A percentile compares a stretch with the other conserved stretches of the same genome.
Conservation (phyloP, 176 grass and related monocot genomes). For the Leersia perrieri region DNA sequence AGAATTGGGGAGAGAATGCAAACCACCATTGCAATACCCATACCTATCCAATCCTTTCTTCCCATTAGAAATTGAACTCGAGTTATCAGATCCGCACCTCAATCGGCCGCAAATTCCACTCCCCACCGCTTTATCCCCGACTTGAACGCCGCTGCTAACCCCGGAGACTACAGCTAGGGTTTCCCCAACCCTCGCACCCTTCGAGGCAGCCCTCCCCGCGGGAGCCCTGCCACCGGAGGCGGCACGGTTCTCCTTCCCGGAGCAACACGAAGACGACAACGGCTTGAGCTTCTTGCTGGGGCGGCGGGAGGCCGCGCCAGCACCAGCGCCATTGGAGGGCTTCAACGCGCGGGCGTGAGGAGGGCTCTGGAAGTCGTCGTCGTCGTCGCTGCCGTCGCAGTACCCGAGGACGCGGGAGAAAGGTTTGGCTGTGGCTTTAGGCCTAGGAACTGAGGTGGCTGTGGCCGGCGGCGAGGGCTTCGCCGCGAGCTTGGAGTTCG, state of each 20-base stretch:
- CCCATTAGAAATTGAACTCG: background rate
- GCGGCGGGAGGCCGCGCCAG: conserved; percentile 17
- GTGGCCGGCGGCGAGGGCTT: conserved; percentile 11
- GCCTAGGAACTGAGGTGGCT: background rate
- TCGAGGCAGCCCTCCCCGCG: background rate
- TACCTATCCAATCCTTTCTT: background rate
- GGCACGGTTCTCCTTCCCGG: conserved; percentile 60
- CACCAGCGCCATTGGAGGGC: conserved; percentile 30
- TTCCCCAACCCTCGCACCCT: conserved; percentile 1
- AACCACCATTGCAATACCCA: background rate
- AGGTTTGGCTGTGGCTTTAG: background rate
- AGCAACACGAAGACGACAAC: background rate
- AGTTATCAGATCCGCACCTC: conserved; percentile 8
- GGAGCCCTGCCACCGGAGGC: background rate
- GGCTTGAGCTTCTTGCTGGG: conserved; percentile 47
- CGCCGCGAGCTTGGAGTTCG: conserved; percentile 29
- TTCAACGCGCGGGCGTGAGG: conserved; percentile 36
- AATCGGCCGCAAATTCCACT: background rate
- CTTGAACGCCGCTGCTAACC: conserved; percentile 2
- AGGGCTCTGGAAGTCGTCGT: conserved; percentile 71
- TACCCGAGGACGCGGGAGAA: background rate
- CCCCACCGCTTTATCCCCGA: background rate
- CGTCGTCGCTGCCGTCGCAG: conserved; percentile 30
- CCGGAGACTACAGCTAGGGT: conserved; percentile 36
- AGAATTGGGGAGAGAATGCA: background rate